Percentiles rank a stretch among this genome's conserved stretches.
These are phyloP conservation scores for Alternaria arborescens DNA, from an alignment of 2,329 filamentous ascomycete species.

Conservation along the genomic window DNA sequence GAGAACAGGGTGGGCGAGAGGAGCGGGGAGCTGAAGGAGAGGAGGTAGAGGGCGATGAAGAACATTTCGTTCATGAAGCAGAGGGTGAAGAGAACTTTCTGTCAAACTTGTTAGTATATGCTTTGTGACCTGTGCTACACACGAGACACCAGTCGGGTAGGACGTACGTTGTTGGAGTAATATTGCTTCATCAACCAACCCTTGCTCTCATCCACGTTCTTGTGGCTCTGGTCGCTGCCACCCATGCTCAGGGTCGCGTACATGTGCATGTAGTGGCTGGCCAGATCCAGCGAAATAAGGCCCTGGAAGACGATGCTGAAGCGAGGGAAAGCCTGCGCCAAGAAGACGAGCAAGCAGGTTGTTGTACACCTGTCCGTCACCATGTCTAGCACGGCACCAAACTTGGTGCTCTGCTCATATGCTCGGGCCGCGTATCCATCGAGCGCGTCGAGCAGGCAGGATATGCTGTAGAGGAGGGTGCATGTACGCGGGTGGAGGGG, in stretches of 20 bases:
- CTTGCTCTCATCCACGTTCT: conserved; percentile 87
- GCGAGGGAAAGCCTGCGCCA: conserved; percentile 91
- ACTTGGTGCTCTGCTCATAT: conserved; percentile 91
- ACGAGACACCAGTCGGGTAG: not conserved
- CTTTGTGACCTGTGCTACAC: not conserved
- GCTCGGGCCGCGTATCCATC: conserved; percentile 91
- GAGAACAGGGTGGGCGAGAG: conserved; percentile 83
- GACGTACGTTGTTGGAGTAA: conserved; percentile 91
- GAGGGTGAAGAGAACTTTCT: conserved; percentile 91
- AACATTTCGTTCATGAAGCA: conserved; percentile 94
- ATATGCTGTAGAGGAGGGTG: conserved; percentile 88
- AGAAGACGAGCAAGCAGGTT: conserved; percentile 90
- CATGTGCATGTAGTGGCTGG: conserved; percentile 99
- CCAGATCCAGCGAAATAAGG: conserved; percentile 89
- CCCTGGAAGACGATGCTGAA: conserved; percentile 96
- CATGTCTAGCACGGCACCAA: conserved; percentile 98
- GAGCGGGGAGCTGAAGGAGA: conserved; percentile 92
- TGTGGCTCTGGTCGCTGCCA: conserved; percentile 82
- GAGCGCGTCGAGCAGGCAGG: conserved; percentile 92
- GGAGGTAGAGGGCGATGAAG: conserved; percentile 97
- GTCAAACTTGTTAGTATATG: conserved; percentile 24
- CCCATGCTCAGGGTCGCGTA: conserved; percentile 92
- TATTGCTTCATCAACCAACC: conserved; percentile 93
- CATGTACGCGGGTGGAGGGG: conserved; percentile 96
- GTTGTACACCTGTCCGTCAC: conserved; percentile 98